Base-by-base conservation (phyloP, 2,329 filamentous ascomycete genomes). In the Thelonectria olida region DNA sequence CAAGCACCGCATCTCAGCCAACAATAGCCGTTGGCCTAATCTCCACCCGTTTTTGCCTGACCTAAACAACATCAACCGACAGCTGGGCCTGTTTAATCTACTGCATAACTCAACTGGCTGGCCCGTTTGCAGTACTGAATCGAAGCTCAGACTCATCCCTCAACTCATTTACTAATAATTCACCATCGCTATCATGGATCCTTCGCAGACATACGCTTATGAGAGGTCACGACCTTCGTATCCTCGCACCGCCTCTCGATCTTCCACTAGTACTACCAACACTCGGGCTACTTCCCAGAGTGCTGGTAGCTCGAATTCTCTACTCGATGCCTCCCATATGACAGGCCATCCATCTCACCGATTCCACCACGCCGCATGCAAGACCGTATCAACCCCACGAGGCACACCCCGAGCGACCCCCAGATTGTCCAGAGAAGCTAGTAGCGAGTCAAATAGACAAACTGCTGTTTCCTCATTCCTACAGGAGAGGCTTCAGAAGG, bases 401-500 rank as follows among this genome's bases (percentile, higher is more conserved):
- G 74, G 79, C 1, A 72, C 73, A 4, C 78, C 80, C 1, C 76
- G 76, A 54, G 76, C 79, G 3, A 74, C 76, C 19, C 80, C 82
- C 4, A 76, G 75, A 34, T 64, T 82, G n/a, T 79, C 80, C 10
- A 75, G 79, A 64, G 78, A 82, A 59, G 72, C 77, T 17, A 78
- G 76, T 38, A 74, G 75, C 27, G 82, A 85, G 19, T 73, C 77
- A 3, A 65, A 72, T 4, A 77, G 78, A 15, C 79, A 77, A 42
- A 72, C 74, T 23, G 76, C 78, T 1, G 74, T 82, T 13, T 88
- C 85, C 0, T 80, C 76, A 15, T 83, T 86, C 51, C 75, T 88
- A 2, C 85, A 86, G 47, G 85, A 87, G 68, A 83, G 80, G 62
- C 74, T 88, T n/a, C 80, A 82, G 48, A 81, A 76, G 25, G 82